Evolutionary conservation across 805 yeast genomes (phyloP), one percentile per base, ranked within the genome.

Genomic region (Yarrowia sp.): DNA sequence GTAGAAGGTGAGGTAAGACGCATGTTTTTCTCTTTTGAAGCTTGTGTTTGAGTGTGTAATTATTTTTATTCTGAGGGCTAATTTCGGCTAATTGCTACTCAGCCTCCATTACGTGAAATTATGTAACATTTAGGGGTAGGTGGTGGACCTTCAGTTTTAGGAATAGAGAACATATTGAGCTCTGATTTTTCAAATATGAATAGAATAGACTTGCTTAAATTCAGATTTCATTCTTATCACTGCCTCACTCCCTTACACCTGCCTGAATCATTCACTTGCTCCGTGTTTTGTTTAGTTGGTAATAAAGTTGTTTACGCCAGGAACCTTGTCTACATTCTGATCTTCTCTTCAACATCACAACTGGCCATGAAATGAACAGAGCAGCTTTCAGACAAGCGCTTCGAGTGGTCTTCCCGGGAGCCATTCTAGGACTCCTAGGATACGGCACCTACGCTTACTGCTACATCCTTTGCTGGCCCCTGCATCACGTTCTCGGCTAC

Each of bases 401-500:
- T 14, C 43, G 57, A 61, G 15, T 36, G 32, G 31, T 45, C 9
- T 47, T 64, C 18, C 67, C 67, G 8, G 63, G 45, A 28, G 44
- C 48, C 28, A 66, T 69, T n/a, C 17, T 68, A 11, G 69, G 65
- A 32, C 77, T 76, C 2, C 58, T 76, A 22, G 80, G 79, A 11
- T 83, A 83, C 67, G 70, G 76, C 18, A 74, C 78, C 47, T 84
- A 79, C 76, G 82, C 77, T 0, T 74, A 75, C 48, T 75, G 79
- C 63, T 83, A 81, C 69, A 69, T 77, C 5, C 74, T 83, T 39
- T 82, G 85, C 32, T 80, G 82, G 73, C 69, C 69, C 62, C 41
- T 61, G 15, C 42, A 48, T 35, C 39, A 58, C 13, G 76, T 76
- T 45, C 74, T 80, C 18, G 74, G 61, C 35, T 71, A 74, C 66